Conservation (phyloP, 1,284 basidiomycete genomes). For the Boletus sp. region DNA sequence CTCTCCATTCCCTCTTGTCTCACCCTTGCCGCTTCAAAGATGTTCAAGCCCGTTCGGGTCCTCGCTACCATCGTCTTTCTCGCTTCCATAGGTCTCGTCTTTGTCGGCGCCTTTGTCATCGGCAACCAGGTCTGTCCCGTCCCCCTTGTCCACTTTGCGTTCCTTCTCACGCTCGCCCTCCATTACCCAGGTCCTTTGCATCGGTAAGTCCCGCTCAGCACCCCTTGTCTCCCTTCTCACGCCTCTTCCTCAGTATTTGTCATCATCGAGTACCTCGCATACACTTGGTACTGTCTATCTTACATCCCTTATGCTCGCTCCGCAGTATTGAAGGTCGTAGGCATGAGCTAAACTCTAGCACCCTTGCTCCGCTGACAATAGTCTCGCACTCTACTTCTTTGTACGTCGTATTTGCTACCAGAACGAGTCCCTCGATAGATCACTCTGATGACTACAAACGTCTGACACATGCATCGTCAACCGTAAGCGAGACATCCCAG, state of each 20-base stretch:
- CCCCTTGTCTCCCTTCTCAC: slow-evolving; percentile 4
- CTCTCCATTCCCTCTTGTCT: not conserved
- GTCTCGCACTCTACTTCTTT: not conserved
- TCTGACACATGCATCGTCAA: not conserved
- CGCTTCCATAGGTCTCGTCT: slow-evolving; percentile 71
- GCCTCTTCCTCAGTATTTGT: slow-evolving; percentile 64
- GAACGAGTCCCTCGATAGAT: not conserved
- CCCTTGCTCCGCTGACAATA: too few relatives aligned
- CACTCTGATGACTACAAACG: not conserved
- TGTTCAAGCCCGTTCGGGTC: slow-evolving; percentile 92
- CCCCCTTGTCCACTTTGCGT: not conserved
- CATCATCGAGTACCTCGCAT: slow-evolving; percentile 80
- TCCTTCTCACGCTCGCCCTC: slow-evolving; percentile 6
- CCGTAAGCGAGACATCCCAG: not conserved
- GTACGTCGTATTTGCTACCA: not conserved
- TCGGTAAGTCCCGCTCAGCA: slow-evolving; percentile 36
- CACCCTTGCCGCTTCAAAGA: slow-evolving; percentile 42
- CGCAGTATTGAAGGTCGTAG: slow-evolving; percentile 63
- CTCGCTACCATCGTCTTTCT: slow-evolving; percentile 80
- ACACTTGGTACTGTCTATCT: slow-evolving; percentile 77
- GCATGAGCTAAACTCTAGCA: slow-evolving; percentile 37
- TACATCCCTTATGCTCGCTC: slow-evolving; percentile 87
- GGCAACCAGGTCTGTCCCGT: slow-evolving; percentile 52
- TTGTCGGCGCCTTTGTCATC: slow-evolving; percentile 78
- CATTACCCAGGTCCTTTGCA: slow-evolving; percentile 40